A percentile compares a stretch with the other conserved stretches of the same genome.
These are phyloP conservation scores for Wickerhamomyces subpelliculosus DNA, from an alignment of 805 yeast genomes.

Conservation along the genomic window DNA sequence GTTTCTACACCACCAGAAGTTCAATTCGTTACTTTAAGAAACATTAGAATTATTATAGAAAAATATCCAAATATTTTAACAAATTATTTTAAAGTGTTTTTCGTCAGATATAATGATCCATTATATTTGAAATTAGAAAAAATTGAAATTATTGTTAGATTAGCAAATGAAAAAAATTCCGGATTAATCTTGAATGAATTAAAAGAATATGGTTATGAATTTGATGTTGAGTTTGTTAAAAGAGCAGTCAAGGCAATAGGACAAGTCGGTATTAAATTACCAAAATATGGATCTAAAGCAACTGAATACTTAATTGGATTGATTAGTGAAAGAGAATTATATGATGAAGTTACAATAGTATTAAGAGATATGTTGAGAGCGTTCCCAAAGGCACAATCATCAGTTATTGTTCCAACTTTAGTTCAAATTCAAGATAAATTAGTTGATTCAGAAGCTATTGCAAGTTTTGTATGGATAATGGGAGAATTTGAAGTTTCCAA, in stretches of 20 bases:
- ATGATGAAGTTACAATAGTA: conserved; percentile 56
- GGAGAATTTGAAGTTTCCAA: conserved; percentile 64
- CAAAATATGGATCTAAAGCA: conserved; percentile 44
- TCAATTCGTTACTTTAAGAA: conserved; percentile 87
- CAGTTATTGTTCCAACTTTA: conserved; percentile 50
- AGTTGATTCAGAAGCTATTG: conserved; percentile 42
- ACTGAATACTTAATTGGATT: conserved; percentile 54
- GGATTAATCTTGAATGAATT: conserved; percentile 58
- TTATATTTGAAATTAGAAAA: conserved; percentile 71
- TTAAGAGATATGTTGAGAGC: conserved; percentile 62
- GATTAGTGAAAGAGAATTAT: conserved; percentile 56
- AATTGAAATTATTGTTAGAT: conserved; percentile 64
- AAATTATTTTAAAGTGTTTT: conserved; percentile 81
- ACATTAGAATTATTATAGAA: conserved; percentile 83
- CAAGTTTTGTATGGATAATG: conserved; percentile 57
- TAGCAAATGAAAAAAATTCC: conserved; percentile 55
- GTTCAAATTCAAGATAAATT: conserved; percentile 40
- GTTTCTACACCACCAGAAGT: conserved; percentile 89
- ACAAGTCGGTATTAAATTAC: conserved; percentile 61
- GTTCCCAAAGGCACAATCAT: conserved; percentile 40
- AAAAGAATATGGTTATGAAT: conserved; percentile 77
- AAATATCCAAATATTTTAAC: conserved; percentile 76
- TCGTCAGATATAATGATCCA: conserved; percentile 83
- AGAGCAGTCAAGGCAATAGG: conserved; percentile 63
- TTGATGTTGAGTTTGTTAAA: conserved; percentile 71